These are phyloP conservation scores for Torrubiellomyces zombiae DNA, from an alignment of 2,329 filamentous ascomycete species.

Conservation along the genomic window DNA sequence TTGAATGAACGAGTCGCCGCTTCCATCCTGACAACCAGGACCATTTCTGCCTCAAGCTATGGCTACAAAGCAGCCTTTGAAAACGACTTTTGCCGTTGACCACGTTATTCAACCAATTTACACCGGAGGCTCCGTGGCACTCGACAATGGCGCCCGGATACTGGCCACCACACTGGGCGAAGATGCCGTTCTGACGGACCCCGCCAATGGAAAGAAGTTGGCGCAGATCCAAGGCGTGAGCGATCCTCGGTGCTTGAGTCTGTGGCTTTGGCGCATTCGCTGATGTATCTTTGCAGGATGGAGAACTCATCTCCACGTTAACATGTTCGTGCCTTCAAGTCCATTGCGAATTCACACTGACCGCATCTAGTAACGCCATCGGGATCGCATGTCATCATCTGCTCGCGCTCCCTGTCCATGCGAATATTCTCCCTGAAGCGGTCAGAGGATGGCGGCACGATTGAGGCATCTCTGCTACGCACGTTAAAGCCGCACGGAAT, in stretches of 20 bases:
- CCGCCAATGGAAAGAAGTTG: conserved; percentile 67
- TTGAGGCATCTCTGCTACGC: conserved; percentile 53
- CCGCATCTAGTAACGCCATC: conserved; percentile 57
- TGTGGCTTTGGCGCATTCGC: too few relatives aligned
- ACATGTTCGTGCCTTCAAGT: conserved; percentile 27
- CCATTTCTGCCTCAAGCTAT: conserved; percentile 14
- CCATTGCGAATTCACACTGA: conserved; percentile 4
- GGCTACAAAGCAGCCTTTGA: conserved; percentile 47
- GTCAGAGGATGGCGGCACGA: conserved; percentile 35
- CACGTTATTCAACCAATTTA: conserved; percentile 84
- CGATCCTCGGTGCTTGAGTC: neutral
- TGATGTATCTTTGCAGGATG: conserved; percentile 47
- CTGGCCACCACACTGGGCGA: conserved; percentile 84
- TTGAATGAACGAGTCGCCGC: too few relatives aligned
- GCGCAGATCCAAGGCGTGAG: conserved; percentile 72
- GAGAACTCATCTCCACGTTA: conserved; percentile 62
- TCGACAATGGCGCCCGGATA: conserved; percentile 67
- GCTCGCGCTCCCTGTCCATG: conserved; percentile 92
- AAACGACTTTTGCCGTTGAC: conserved; percentile 77
- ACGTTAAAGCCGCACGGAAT: conserved; percentile 82
- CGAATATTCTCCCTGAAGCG: conserved; percentile 63
- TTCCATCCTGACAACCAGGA: conserved; percentile 1
- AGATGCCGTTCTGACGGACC: conserved; percentile 74
- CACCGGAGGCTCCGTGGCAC: conserved; percentile 72
- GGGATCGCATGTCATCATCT: conserved; percentile 74